phyloP scores from a whole-genome alignment of 352 stramenopile genomes.

The Phytopythium sindhum region DNA sequence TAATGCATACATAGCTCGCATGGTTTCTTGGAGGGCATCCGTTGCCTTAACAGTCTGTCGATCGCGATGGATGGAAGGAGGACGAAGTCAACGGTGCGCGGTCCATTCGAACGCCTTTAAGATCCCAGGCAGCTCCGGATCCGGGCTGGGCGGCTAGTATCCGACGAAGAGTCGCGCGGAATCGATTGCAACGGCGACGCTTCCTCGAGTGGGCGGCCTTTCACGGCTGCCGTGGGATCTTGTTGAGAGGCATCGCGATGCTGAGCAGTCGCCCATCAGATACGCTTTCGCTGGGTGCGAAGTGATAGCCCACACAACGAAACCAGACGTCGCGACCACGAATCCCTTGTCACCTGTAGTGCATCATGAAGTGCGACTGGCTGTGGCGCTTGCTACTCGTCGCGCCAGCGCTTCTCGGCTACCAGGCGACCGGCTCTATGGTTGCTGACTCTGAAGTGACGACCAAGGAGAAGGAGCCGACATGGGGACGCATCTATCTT shows the following conservation, averaged over 20 bases:
- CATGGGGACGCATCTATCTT: slow-evolving; percentile 70
- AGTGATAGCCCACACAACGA: neutral
- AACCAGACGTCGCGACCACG: neutral
- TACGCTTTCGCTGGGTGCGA: neutral
- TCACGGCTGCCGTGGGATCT: neutral
- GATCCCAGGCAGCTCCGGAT: neutral
- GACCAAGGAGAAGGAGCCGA: slow-evolving; percentile 19
- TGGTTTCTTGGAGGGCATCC: too few species aligned
- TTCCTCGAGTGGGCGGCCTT: neutral
- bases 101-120: neutral
- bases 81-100: too few species aligned
- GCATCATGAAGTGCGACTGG: neutral
- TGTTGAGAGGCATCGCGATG: neutral
- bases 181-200: neutral
- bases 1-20: neutral
- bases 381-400: neutral
- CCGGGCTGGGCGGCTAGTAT: neutral
- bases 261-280: slow-evolving; percentile 2
- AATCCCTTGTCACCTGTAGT: neutral
- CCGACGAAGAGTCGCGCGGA: neutral
- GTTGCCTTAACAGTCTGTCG: too few species aligned
- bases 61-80: too few species aligned
- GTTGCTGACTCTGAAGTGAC: neutral
- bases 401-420: neutral
- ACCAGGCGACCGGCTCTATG: neutral